phyloP scores from a whole-genome alignment of 768 basidiomycete species.

The Boletus bicolor region DNA sequence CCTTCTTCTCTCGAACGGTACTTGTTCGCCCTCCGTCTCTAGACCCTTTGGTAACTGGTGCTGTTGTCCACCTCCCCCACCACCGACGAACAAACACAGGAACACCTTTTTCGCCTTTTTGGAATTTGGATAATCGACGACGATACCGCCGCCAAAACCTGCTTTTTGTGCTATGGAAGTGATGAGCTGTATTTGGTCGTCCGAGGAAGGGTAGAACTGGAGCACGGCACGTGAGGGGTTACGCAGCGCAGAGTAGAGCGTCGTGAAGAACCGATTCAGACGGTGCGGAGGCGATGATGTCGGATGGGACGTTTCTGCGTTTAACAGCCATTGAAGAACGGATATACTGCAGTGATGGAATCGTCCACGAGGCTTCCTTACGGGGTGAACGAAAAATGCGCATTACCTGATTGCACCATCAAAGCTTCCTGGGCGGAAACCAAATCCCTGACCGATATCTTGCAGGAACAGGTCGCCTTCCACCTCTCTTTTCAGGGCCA shows the following conservation, averaged over 20 bases:
- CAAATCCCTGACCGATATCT: slow-evolving; percentile 97
- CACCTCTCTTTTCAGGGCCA: slow-evolving; percentile 91
- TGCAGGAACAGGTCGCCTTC: slow-evolving; percentile 96
- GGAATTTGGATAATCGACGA: slow-evolving; percentile 97
- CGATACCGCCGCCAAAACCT: slow-evolving; percentile 94
- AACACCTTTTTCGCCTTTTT: slow-evolving; percentile 95
- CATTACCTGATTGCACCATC: slow-evolving; percentile 93
- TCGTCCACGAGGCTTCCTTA: neutral
- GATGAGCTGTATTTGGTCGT: slow-evolving; percentile 95
- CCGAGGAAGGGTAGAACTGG: slow-evolving; percentile 95
- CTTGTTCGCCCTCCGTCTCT: slow-evolving; percentile 64
- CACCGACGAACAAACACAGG: slow-evolving; percentile 87
- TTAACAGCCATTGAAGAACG: slow-evolving; percentile 97
- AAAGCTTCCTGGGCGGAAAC: slow-evolving; percentile 94
- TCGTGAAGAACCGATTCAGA: slow-evolving; percentile 87
- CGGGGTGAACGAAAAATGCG: neutral
- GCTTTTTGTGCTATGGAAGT: slow-evolving; percentile 90
- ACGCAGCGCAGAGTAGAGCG: slow-evolving; percentile 79
- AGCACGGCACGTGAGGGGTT: slow-evolving; percentile 84
- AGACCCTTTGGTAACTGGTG: slow-evolving; percentile 76
- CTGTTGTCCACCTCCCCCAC: slow-evolving; percentile 53
- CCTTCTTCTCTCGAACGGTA: slow-evolving; percentile 73
- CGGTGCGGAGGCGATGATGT: slow-evolving; percentile 88
- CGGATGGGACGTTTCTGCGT: slow-evolving; percentile 88
- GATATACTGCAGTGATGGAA: slow-evolving; percentile 66